A percentile compares a stretch with the other conserved stretches of the same genome.
phyloP scores from a whole-genome alignment of 2,329 filamentous ascomycete genomes.

The Hymenoscyphus repandus region DNA sequence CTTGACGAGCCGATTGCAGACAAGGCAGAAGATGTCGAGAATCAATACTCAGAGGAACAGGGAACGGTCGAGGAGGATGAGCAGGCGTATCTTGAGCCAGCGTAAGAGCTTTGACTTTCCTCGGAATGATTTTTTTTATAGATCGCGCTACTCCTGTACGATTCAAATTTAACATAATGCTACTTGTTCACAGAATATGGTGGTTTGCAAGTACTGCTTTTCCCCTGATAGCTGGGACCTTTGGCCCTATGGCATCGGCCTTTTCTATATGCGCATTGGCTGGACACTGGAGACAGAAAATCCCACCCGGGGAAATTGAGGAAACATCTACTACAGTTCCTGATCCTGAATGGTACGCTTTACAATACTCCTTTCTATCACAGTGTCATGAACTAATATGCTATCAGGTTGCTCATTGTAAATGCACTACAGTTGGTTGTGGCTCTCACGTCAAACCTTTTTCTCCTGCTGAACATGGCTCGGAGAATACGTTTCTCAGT shows the following conservation, averaged over 20 bases:
- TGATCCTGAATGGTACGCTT: conserved; percentile 65
- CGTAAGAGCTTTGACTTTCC: conserved; percentile 11
- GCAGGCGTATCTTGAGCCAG: conserved; percentile 23
- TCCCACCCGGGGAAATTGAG: conserved; percentile 44
- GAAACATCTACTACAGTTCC: conserved; percentile 48
- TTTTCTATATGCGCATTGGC: conserved; percentile 85
- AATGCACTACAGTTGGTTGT: conserved; percentile 74
- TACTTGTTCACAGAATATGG: conserved; percentile 35
- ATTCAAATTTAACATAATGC: neutral
- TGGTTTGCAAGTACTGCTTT: conserved; percentile 62
- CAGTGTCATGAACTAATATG: neutral
- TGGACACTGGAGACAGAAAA: conserved; percentile 65
- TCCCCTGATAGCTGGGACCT: conserved; percentile 75
- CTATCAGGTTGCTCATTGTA: conserved; percentile 58
- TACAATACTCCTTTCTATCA: neutral
- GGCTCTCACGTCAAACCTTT: conserved; percentile 73
- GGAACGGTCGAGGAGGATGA: conserved; percentile 25
- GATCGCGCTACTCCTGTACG: too few species aligned
- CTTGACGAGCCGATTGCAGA: conserved; percentile 26
- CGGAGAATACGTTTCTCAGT: conserved; percentile 72
- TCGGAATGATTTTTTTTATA: too few species aligned
- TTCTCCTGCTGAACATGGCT: conserved; percentile 84
- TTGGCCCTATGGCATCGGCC: conserved; percentile 81
- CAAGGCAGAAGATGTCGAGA: conserved; percentile 27
- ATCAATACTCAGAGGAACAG: conserved; percentile 19